Evolutionary conservation across 768 basidiomycete genomes (phyloP).

Genomic region (Trametes cinnabarina): DNA sequence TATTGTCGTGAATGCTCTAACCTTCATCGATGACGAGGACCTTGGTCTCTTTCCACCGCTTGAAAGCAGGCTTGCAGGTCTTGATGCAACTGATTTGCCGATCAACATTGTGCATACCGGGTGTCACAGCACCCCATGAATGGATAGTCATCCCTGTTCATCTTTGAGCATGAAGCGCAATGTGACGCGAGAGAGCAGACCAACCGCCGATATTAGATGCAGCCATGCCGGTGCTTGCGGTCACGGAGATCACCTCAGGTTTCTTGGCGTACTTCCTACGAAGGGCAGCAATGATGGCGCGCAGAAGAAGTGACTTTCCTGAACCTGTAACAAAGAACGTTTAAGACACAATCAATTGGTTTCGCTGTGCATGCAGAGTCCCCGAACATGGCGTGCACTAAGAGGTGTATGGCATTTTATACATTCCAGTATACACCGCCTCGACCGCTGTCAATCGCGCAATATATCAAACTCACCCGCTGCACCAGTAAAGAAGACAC

Average conservation of each 20-base stretch:
- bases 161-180: constrained; percentile 17
- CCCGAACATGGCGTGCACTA: no score
- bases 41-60: constrained; percentile 56
- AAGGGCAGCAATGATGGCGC: constrained; percentile 54
- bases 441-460: no score
- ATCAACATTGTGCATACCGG: constrained; percentile 44
- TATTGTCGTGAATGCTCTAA: no score
- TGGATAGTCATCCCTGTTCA: constrained; percentile 56
- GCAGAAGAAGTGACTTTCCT: constrained; percentile 60
- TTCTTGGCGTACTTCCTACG: constrained; percentile 44
- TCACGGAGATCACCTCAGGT: constrained; percentile 49
- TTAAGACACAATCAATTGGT: no score
- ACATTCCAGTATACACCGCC: no score
- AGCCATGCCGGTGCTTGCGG: constrained; percentile 62
- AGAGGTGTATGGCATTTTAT: no score
- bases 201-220: constrained; percentile 68
- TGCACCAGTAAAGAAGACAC: constrained; percentile 65
- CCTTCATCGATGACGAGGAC: constrained; percentile 68
- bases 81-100: constrained; percentile 49
- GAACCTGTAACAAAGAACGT: constrained; percentile 42
- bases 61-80: constrained; percentile 51
- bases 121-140: constrained; percentile 58
- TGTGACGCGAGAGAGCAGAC: not conserved
- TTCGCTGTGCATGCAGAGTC: no score
- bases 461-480: constrained; percentile 44